Evolutionary conservation across 1,284 basidiomycete species (phyloP).

Genomic region (Veloporphyrellus conicus): DNA sequence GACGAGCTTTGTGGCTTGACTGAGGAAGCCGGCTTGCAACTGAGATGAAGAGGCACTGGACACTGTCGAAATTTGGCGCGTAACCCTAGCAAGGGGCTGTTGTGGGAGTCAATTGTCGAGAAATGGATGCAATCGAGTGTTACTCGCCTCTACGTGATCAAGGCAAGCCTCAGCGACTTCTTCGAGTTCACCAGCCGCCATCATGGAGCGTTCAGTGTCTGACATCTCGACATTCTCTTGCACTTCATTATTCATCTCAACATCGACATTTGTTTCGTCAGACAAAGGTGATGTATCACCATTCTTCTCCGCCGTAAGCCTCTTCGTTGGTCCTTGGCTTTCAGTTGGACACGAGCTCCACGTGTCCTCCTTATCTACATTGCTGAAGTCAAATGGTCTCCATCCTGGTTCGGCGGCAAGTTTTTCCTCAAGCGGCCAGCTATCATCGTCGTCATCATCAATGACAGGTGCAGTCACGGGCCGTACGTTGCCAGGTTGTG

Average conservation of each 20-base stretch:
- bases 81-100: conserved; percentile 30
- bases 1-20: conserved; percentile 62
- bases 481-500: conserved; percentile 33
- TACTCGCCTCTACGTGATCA: conserved; percentile 39
- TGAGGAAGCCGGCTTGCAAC: conserved; percentile 57
- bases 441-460: conserved; percentile 62
- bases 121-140: neutral
- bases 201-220: conserved; percentile 31
- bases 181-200: conserved; percentile 41
- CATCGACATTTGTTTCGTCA: conserved; percentile 8
- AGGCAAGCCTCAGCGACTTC: conserved; percentile 34
- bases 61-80: conserved; percentile 53
- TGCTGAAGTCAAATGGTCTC: conserved; percentile 46
- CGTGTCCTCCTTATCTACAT: conserved; percentile 55
- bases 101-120: conserved; percentile 3
- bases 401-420: conserved; percentile 50
- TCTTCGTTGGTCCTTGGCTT: conserved; percentile 39
- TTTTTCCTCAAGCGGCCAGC: conserved; percentile 68
- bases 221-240: conserved; percentile 35
- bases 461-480: conserved; percentile 41
- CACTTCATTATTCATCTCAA: conserved; percentile 20
- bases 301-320: conserved; percentile 16
- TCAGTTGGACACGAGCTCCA: conserved; percentile 66
- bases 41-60: conserved; percentile 50
- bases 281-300: conserved; percentile 12